These are phyloP conservation scores for Allium fistulosum DNA, from an alignment of 106 monocot genomes.

Conservation along the genomic window DNA sequence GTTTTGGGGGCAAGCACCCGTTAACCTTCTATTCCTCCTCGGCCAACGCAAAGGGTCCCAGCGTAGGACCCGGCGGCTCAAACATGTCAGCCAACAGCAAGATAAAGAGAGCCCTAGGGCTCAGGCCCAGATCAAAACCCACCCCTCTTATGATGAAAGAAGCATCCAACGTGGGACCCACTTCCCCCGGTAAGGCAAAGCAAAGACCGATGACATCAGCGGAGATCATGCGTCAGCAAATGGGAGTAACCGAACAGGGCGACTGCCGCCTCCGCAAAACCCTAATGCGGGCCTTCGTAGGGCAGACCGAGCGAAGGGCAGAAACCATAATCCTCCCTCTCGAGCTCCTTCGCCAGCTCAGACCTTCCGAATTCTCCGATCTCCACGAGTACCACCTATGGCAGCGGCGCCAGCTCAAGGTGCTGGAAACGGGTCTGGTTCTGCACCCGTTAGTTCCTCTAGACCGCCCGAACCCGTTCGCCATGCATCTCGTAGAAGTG, in stretches of 20 bases:
- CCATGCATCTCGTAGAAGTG: slow-evolving; percentile 14
- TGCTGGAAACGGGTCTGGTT: slow-evolving; percentile 37
- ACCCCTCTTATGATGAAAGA: slow-evolving; percentile 21
- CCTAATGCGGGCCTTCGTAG: slow-evolving; percentile 37
- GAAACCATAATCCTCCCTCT: slow-evolving; percentile 39
- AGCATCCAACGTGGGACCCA: not conserved
- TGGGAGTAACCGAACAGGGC: slow-evolving; percentile 50
- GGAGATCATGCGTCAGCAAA: slow-evolving; percentile 71
- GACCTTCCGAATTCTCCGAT: slow-evolving; percentile 30
- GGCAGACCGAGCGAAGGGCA: slow-evolving; percentile 24
- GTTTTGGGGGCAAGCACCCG: slow-evolving; percentile 1
- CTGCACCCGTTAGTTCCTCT: slow-evolving; percentile 20
- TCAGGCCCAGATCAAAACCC: slow-evolving; percentile 30
- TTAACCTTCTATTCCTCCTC: slow-evolving; percentile 7
- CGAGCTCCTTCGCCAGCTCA: slow-evolving; percentile 47
- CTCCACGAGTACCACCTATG: slow-evolving; percentile 28
- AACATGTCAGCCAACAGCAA: slow-evolving; percentile 37
- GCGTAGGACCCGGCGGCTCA: slow-evolving; percentile 5
- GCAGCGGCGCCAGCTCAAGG: slow-evolving; percentile 36
- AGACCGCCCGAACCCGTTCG: slow-evolving; percentile 15
- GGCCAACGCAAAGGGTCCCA: not conserved
- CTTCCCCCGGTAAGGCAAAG: not conserved
- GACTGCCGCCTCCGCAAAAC: slow-evolving; percentile 48
- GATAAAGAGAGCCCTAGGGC: slow-evolving; percentile 49
- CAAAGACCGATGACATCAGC: slow-evolving; percentile 56